Percentiles rank a stretch among this genome's conserved stretches.
phyloP scores from a whole-genome alignment of 2,329 filamentous ascomycete genomes.

The Gnomoniopsis sp. region DNA sequence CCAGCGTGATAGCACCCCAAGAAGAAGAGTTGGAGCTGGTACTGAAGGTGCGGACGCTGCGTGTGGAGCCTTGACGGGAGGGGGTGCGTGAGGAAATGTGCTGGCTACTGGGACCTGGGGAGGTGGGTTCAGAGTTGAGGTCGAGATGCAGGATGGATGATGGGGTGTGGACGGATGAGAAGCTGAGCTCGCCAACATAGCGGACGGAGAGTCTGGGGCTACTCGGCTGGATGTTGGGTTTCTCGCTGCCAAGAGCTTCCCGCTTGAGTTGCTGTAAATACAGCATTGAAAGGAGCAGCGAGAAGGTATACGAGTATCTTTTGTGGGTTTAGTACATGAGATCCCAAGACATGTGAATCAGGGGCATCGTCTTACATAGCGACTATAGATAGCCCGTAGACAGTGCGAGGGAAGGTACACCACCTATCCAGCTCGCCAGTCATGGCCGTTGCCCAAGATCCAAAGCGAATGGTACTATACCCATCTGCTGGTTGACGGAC shows the following conservation, averaged over 20 bases:
- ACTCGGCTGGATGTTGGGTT: not conserved
- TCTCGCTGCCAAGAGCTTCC: not conserved
- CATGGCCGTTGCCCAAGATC: conserved; percentile 1
- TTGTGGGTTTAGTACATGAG: not conserved
- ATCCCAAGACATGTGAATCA: not conserved
- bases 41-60: not conserved
- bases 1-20: conserved; percentile 9
- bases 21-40: conserved; percentile 1
- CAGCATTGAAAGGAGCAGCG: conserved; percentile 16
- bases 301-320: conserved; percentile 20
- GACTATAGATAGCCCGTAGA: conserved; percentile 18
- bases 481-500: conserved; percentile 12
- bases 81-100: not conserved
- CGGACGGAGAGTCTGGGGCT: no score
- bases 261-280: conserved; percentile 8
- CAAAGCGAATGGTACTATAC: conserved; percentile 16
- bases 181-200: not conserved
- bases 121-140: not conserved
- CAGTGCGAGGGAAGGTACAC: conserved; percentile 18
- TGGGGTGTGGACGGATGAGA: not conserved
- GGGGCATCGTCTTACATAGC: conserved; percentile 19
- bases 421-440: conserved; percentile 18
- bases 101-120: conserved; percentile 5
- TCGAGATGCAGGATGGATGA: conserved; percentile 8
- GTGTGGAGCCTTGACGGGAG: not conserved